Evolutionary conservation across 768 basidiomycete genomes (phyloP).

Genomic region (Mycena chlorophos): DNA sequence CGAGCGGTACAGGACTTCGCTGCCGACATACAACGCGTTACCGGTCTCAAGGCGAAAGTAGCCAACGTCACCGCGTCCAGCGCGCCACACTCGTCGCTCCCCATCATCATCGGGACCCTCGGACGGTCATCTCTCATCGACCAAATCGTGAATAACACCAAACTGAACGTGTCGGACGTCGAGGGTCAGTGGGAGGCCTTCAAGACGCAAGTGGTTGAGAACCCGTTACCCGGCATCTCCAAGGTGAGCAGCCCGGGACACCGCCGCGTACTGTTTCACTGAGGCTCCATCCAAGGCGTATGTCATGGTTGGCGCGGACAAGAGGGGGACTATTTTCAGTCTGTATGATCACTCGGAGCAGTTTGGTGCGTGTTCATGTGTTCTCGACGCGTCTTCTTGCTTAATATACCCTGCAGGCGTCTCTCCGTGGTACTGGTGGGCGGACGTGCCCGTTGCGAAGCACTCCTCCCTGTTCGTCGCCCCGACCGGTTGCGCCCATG

Average conservation of each 20-base stretch:
- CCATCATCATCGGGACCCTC: slow-evolving; percentile 67
- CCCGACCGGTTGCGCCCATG: slow-evolving; percentile 51
- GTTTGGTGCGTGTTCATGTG: slow-evolving; percentile 43
- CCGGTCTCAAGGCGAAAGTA: slow-evolving; percentile 50
- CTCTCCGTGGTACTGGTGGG: slow-evolving; percentile 78
- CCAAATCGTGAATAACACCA: slow-evolving; percentile 50
- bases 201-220: slow-evolving; percentile 49
- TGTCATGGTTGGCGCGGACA: slow-evolving; percentile 69
- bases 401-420: slow-evolving; percentile 42
- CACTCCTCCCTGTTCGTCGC: slow-evolving; percentile 51
- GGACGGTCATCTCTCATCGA: slow-evolving; percentile 56
- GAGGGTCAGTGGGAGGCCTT: slow-evolving; percentile 70
- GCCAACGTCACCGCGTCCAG: slow-evolving; percentile 50
- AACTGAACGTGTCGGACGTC: slow-evolving; percentile 56
- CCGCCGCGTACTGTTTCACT: too few species aligned
- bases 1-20: slow-evolving; percentile 61
- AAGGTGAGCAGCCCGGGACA: too few species aligned
- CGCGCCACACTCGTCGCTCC: slow-evolving; percentile 33
- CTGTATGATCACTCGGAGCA: slow-evolving; percentile 71
- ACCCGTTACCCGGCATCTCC: slow-evolving; percentile 56
- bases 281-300: too few species aligned
- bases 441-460: slow-evolving; percentile 66
- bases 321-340: slow-evolving; percentile 66
- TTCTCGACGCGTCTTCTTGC: slow-evolving; percentile 8
- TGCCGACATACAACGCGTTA: slow-evolving; percentile 60